Percentiles rank a stretch among this genome's conserved stretches.
phyloP scores from a whole-genome alignment of 2,329 filamentous ascomycete species.

The Cercospora citrullina region DNA sequence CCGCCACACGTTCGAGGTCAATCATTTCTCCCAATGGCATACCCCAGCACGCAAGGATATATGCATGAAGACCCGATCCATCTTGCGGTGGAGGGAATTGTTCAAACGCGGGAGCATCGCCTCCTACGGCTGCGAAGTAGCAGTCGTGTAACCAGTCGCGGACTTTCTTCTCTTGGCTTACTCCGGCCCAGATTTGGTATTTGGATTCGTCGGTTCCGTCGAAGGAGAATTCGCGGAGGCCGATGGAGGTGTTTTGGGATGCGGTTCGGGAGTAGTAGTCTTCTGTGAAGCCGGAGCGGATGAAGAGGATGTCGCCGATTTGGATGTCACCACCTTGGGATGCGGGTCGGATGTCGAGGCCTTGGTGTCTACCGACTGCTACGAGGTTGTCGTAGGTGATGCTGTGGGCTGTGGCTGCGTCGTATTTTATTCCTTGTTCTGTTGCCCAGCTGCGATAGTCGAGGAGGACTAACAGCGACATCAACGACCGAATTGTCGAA shows the following conservation, averaged over 20 bases:
- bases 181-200: slow-evolving; percentile 48
- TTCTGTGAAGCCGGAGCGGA: slow-evolving; percentile 64
- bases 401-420: slow-evolving; percentile 45
- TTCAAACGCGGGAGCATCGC: slow-evolving; percentile 65
- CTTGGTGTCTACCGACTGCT: slow-evolving; percentile 59
- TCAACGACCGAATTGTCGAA: background rate
- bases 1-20: slow-evolving; percentile 56
- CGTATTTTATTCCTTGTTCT: slow-evolving; percentile 46
- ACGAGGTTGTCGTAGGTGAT: slow-evolving; percentile 53
- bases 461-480: slow-evolving; percentile 37
- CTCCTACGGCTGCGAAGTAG: slow-evolving; percentile 65
- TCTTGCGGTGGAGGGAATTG: slow-evolving; percentile 53
- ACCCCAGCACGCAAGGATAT: slow-evolving; percentile 54
- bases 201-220: slow-evolving; percentile 40
- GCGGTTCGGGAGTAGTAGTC: slow-evolving; percentile 49
- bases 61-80: slow-evolving; percentile 45
- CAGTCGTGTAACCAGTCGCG: slow-evolving; percentile 68
- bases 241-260: slow-evolving; percentile 38
- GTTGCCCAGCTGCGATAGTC: slow-evolving; percentile 47
- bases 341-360: slow-evolving; percentile 60
- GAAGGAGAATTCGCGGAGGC: slow-evolving; percentile 49
- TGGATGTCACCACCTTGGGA: slow-evolving; percentile 57
- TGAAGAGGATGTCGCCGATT: slow-evolving; percentile 64
- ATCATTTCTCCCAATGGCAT: slow-evolving; percentile 59
- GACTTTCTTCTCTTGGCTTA: slow-evolving; percentile 57